A percentile compares a stretch with the other conserved stretches of the same genome.
These are phyloP conservation scores for Beauveria scarabaeidicola DNA, from an alignment of 2,329 filamentous ascomycete species.

Conservation along the genomic window DNA sequence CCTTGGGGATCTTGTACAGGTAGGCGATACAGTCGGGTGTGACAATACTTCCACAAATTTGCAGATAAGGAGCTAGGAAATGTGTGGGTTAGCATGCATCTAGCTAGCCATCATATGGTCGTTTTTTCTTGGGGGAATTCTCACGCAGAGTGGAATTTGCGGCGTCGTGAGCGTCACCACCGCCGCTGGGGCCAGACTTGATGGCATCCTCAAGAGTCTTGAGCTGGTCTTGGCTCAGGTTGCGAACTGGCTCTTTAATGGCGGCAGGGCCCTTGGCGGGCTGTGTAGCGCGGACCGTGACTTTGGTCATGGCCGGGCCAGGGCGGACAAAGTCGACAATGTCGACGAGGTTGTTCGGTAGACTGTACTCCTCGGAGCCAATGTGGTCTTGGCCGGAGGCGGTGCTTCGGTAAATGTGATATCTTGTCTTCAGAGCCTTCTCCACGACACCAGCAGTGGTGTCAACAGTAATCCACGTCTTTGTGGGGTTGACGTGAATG, in stretches of 20 bases:
- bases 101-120: too few species aligned
- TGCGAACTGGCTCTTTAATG: constrained; percentile 11
- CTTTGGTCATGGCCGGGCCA: constrained; percentile 29
- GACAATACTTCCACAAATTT: constrained; percentile 42
- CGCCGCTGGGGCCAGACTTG: neutral
- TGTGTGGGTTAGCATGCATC: neutral
- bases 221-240: constrained; percentile 17
- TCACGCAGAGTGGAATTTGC: constrained; percentile 2
- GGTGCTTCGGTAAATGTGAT: constrained; percentile 39
- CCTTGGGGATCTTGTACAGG: constrained; percentile 36
- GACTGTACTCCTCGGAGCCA: constrained; percentile 33
- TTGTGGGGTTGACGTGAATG: constrained; percentile 40
- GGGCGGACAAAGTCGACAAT: constrained; percentile 35
- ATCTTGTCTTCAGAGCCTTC: constrained; percentile 42
- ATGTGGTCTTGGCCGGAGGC: constrained; percentile 25
- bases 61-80: neutral
- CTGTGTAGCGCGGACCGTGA: constrained; percentile 2
- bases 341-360: constrained; percentile 28
- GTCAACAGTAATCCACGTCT: constrained; percentile 47
- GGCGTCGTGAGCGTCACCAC: neutral
- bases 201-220: neutral
- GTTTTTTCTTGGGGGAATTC: neutral
- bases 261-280: neutral
- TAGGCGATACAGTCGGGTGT: constrained; percentile 48
- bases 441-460: constrained; percentile 46